phyloP scores from a whole-genome alignment of 257 asterid species.

The Nicotiana sylvestris region DNA sequence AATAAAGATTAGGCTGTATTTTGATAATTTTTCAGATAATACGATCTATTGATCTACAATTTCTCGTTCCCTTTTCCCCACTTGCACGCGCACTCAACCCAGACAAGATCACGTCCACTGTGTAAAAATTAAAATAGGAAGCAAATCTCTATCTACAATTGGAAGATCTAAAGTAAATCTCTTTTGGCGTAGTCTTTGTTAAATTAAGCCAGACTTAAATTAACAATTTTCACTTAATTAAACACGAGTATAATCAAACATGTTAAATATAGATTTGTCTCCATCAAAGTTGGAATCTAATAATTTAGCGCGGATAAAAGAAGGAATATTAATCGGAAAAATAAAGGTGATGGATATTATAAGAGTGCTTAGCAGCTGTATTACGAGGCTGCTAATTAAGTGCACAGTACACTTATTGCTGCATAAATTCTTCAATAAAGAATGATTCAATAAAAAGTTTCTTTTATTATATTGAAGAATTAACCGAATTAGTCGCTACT shows the following conservation, averaged over 20 bases:
- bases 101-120: background rate
- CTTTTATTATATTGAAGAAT: no score
- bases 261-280: background rate
- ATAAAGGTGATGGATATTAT: background rate
- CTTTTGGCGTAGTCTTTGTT: background rate
- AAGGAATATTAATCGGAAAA: background rate
- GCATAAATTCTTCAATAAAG: background rate
- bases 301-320: background rate
- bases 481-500: no score
- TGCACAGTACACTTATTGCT: background rate
- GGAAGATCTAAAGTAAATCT: conserved; percentile 3
- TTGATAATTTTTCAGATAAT: no score
- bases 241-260: background rate
- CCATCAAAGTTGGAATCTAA: background rate
- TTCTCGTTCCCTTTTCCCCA: no score
- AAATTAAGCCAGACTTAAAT: background rate
- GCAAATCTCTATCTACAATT: conserved; percentile 5
- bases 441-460: background rate
- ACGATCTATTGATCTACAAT: no score
- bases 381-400: background rate
- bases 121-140: background rate
- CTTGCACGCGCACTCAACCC: no score
- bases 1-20: no score
- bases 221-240: background rate
- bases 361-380: conserved; percentile 9